Base-by-base conservation (phyloP, 139 green algal species). In the Coccomyxa sp. region DNA sequence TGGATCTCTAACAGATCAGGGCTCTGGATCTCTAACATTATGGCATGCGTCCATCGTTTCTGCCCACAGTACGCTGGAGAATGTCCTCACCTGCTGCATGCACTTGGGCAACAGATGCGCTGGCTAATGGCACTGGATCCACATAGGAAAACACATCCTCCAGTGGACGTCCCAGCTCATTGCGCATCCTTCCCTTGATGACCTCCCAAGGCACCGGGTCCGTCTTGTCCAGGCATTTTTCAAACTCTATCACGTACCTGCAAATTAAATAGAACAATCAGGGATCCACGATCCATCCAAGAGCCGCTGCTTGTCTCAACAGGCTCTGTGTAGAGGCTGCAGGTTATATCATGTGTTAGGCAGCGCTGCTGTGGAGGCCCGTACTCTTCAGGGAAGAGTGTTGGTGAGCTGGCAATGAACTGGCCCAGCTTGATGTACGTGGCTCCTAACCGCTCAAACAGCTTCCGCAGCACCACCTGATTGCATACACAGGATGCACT, bases 371-470 rank as follows among this genome's bases (percentile, higher is more conserved):
- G 38, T 51, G 3, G 38, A 51, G 38, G 38, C 3, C 38, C 38
- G 38, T 51, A 99, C 75, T 98, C 95, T 58, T 92, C 86, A 0
- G 95, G 97, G 82, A 99, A 99, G 10, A 99, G 87, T 0, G 94
- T 97, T 63, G 97, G 97, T 0, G 92, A 93, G 27, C 92, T 98
- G 21, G 97, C 97, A 23, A 98, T 95, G 87, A 98, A 97, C 86
- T 97, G 92, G n/a, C 88, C 84, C 13, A 98, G 90, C 89, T 99
- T 98, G 81, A 98, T 95, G 86, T 98, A 98, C 13, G 95, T 98
- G 13, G 93, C 92, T 30, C 97, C 97, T 58, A 99, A 86, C 31
- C 89, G 81, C 89, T 99, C 97, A 87, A 99, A 99, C 10, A 99
- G 91, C 87, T 92, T 92, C 0, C 95, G 82, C 66, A 98, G 80